These are phyloP conservation scores for Pinus albicaulis DNA, from an alignment of 75 land plant genomes.

Conservation along the genomic window DNA sequence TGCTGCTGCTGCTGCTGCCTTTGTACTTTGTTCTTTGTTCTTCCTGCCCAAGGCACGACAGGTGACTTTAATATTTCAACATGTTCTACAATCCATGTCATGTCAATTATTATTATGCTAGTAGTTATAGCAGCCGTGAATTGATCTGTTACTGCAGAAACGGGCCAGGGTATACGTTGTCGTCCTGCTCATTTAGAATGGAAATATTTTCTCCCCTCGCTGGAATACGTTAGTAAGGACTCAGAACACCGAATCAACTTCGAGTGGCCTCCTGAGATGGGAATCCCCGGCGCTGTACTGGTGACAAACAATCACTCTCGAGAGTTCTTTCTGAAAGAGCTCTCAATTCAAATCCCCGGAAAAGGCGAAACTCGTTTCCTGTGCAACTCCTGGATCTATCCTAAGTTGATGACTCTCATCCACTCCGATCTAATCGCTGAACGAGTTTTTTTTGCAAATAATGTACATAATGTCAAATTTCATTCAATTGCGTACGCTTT, in stretches of 20 bases:
- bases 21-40: no score
- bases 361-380: slow-evolving; percentile 7
- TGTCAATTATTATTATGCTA: not conserved
- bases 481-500: not conserved
- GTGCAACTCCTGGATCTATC: slow-evolving; percentile 27
- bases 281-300: slow-evolving; percentile 30
- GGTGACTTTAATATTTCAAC: no score
- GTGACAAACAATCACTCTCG: slow-evolving; percentile 22
- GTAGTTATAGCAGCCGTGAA: not conserved
- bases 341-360: slow-evolving; percentile 11
- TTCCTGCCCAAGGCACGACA: no score
- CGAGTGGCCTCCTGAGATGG: slow-evolving; percentile 12
- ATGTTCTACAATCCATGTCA: not conserved
- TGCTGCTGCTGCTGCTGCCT: no score
- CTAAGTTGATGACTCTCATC: not conserved
- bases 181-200: slow-evolving; percentile 3
- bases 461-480: not conserved
- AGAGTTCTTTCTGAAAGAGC: slow-evolving; percentile 23
- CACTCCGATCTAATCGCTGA: not conserved
- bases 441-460: slow-evolving; percentile 23
- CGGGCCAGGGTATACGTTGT: slow-evolving; percentile 9
- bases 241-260: slow-evolving; percentile 7
- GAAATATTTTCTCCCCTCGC: not conserved
- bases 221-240: not conserved
- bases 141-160: slow-evolving; percentile 8